Conservation (phyloP, 441 rosid species). For the Euphorbia schlechtendalii region DNA sequence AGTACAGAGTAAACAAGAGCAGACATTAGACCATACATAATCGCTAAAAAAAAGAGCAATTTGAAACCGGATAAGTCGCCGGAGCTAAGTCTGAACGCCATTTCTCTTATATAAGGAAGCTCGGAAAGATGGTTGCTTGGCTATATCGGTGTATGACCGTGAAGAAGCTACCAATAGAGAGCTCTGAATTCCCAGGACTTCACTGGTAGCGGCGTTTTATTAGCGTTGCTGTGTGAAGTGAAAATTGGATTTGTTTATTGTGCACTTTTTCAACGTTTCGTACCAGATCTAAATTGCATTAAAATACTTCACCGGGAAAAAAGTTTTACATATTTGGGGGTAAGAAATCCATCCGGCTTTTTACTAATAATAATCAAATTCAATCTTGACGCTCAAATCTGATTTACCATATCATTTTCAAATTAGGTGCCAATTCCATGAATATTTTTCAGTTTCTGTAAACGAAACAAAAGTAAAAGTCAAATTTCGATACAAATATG, state of each 20-base stretch:
- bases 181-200: too few relatives aligned
- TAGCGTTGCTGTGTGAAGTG: neutral
- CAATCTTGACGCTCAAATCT: too few relatives aligned
- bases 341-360: too few relatives aligned
- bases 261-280: neutral
- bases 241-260: neutral
- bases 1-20: conserved; percentile 48
- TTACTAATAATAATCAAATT: too few relatives aligned
- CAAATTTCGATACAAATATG: too few relatives aligned
- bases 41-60: conserved; percentile 40
- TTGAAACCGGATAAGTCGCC: conserved; percentile 61
- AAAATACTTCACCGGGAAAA: too few relatives aligned
- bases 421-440: too few relatives aligned
- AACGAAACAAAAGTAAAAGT: too few relatives aligned
- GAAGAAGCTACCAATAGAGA: neutral
- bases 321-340: too few relatives aligned
- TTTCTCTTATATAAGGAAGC: neutral
- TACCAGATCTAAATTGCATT: neutral
- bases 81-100: conserved; percentile 37
- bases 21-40: conserved; percentile 62
- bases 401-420: too few relatives aligned
- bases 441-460: too few relatives aligned
- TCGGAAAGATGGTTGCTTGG: neutral
- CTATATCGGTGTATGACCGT: neutral
- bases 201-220: neutral